These are phyloP conservation scores for Heimioporus sp. DNA, from an alignment of 768 basidiomycete species.

Conservation along the genomic window DNA sequence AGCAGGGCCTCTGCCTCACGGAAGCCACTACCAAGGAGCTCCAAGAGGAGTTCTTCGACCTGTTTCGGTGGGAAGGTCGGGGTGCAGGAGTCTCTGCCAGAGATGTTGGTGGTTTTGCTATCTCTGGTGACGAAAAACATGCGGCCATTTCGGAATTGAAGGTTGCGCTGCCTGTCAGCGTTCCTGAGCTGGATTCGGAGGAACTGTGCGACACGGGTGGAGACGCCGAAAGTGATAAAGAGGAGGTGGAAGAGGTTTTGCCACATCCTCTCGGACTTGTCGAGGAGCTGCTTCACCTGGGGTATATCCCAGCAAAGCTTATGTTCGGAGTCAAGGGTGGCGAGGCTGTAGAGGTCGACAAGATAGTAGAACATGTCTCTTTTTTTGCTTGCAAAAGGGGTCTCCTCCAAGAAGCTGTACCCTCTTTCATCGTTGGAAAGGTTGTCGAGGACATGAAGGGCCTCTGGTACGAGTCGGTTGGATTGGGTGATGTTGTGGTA, in stretches of 20 bases:
- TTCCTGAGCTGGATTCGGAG: not conserved
- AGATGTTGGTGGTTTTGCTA: not conserved
- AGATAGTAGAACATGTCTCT: not conserved
- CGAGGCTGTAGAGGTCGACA: not conserved
- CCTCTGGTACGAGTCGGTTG: not conserved
- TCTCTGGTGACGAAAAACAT: not conserved
- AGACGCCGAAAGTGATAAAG: not conserved
- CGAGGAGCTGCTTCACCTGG: not conserved
- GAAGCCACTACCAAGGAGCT: not conserved
- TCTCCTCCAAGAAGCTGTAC: not conserved
- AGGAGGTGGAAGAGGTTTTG: not conserved
- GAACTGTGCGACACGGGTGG: not conserved
- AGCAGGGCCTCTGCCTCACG: not conserved
- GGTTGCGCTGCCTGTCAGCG: not conserved
- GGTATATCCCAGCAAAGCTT: constrained; percentile 2
- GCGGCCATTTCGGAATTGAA: not conserved
- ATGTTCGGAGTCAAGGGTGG: not conserved
- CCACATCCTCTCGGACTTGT: not conserved
- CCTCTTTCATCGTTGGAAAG: not conserved
- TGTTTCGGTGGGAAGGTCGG: not conserved
- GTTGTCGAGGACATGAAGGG: not conserved
- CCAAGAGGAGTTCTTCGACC: not conserved
- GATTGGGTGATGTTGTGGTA: not conserved
- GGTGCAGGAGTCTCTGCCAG: not conserved
- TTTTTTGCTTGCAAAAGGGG: not conserved